phyloP scores from a whole-genome alignment of 1,284 basidiomycete species.

The Tetrapyrgos nigripes region DNA sequence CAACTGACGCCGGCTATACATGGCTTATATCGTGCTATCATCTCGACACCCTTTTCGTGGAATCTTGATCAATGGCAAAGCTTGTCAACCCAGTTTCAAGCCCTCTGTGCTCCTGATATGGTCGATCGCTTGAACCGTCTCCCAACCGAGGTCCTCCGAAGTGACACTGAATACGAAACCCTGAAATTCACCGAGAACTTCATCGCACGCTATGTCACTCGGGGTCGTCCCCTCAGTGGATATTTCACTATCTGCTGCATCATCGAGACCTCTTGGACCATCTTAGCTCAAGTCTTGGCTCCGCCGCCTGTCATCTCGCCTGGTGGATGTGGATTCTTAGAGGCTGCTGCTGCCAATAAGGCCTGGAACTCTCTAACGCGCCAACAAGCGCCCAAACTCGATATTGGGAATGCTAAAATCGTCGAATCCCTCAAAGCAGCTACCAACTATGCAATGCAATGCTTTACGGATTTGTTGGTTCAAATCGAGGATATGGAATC shows the following conservation, averaged over 20 bases:
- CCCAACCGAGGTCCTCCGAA: conserved; percentile 64
- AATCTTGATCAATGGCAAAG: conserved; percentile 68
- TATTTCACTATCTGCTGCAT: conserved; percentile 89
- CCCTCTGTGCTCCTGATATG: conserved; percentile 63
- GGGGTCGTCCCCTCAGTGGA: conserved; percentile 82
- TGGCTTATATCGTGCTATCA: conserved; percentile 87
- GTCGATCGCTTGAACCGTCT: conserved; percentile 75
- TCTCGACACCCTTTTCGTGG: conserved; percentile 81
- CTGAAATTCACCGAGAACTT: conserved; percentile 73
- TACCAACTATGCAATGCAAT: conserved; percentile 68
- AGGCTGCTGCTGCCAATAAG: conserved; percentile 81
- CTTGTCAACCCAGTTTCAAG: conserved; percentile 59
- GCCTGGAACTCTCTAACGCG: conserved; percentile 78
- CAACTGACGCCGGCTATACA: conserved; percentile 85
- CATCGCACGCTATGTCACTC: conserved; percentile 77
- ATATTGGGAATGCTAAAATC: conserved; percentile 47
- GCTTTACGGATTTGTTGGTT: conserved; percentile 73
- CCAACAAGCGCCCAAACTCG: conserved; percentile 49
- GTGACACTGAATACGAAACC: conserved; percentile 58
- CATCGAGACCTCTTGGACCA: conserved; percentile 84
- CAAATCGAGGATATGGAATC: conserved; percentile 83
- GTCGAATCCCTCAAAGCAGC: conserved; percentile 53
- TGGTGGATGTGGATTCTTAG: conserved; percentile 46
- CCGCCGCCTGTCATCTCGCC: conserved; percentile 41
- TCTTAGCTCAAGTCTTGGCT: conserved; percentile 78